These are phyloP conservation scores for Cryphonectria nitschkei DNA, from an alignment of 2,329 filamentous ascomycete species.

Conservation along the genomic window DNA sequence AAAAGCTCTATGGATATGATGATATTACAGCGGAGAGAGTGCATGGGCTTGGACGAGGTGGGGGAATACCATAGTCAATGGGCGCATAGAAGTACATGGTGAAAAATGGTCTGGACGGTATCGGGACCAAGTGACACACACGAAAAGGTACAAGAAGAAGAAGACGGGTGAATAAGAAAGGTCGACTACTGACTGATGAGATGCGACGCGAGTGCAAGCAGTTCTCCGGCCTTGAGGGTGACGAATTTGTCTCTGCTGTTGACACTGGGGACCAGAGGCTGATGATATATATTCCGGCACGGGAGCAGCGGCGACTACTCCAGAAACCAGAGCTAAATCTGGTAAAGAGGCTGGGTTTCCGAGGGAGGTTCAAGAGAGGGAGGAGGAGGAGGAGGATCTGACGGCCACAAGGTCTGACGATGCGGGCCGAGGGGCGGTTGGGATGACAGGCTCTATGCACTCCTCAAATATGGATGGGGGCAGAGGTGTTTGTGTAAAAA, in stretches of 20 bases:
- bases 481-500: background rate
- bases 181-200: slow-evolving; percentile 26
- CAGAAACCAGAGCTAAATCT: background rate
- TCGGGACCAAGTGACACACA: background rate
- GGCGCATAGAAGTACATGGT: slow-evolving; percentile 29
- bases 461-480: background rate
- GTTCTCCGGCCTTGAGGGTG: background rate
- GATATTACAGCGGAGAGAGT: no score
- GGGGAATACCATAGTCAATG: slow-evolving; percentile 19
- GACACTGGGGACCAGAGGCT: background rate
- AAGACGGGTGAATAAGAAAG: background rate
- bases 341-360: background rate
- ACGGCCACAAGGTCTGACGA: background rate
- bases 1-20: background rate
- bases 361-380: background rate
- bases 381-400: background rate
- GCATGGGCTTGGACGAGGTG: background rate
- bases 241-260: background rate
- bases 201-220: slow-evolving; percentile 3
- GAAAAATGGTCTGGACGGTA: background rate
- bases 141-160: background rate
- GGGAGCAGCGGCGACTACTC: background rate
- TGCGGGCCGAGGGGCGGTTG: slow-evolving; percentile 1
- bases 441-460: background rate
- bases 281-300: background rate